Evolutionary conservation across 345 rosid species (phyloP).

Genomic region (Salix viminalis): DNA sequence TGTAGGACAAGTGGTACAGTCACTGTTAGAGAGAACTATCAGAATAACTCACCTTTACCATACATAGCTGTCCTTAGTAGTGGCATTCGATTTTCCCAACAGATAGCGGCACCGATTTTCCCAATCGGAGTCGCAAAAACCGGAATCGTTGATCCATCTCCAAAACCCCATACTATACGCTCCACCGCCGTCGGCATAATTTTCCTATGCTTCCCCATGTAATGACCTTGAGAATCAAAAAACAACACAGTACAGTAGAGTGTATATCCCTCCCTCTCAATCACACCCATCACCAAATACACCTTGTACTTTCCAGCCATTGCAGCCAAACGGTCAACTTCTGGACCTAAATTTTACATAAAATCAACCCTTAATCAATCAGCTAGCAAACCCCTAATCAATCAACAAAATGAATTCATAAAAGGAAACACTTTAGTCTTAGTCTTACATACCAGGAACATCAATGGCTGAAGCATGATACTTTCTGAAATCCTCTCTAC

Average conservation of each 20-base stretch:
- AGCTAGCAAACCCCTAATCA: neutral
- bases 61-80: slow-evolving; percentile 89
- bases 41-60: slow-evolving; percentile 61
- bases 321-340: slow-evolving; percentile 69
- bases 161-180: slow-evolving; percentile 91
- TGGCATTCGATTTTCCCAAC: slow-evolving; percentile 97
- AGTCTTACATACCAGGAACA: slow-evolving; percentile 57
- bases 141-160: slow-evolving; percentile 89
- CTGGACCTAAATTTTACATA: slow-evolving; percentile 52
- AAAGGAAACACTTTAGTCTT: neutral
- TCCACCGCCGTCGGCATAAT: slow-evolving; percentile 88
- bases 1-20: no score
- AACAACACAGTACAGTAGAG: slow-evolving; percentile 72
- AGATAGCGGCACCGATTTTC: slow-evolving; percentile 85
- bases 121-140: slow-evolving; percentile 78
- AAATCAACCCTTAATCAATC: neutral
- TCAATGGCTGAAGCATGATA: slow-evolving; percentile 84
- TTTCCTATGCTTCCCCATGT: slow-evolving; percentile 87
- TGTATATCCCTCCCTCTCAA: slow-evolving; percentile 92
- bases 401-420: neutral
- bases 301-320: slow-evolving; percentile 89
- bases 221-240: slow-evolving; percentile 75
- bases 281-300: slow-evolving; percentile 83
- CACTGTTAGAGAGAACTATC: neutral
- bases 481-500: slow-evolving; percentile 79